Base-by-base conservation (phyloP, 2,329 filamentous ascomycete species). In the Penicillium corylophilum region DNA sequence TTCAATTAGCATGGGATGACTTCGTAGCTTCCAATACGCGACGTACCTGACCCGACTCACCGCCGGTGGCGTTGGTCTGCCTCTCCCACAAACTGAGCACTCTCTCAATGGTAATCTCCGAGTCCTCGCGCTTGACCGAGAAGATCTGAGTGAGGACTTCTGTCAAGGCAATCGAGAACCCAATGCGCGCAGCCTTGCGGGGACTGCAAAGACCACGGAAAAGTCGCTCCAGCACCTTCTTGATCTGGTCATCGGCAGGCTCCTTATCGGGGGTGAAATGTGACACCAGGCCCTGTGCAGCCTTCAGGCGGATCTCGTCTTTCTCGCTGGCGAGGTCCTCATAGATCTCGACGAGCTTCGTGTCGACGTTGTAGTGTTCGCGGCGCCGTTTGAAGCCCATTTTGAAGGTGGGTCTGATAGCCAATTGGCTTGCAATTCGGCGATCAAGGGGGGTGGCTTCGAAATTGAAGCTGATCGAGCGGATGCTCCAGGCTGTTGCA, bases 131-230 rank as follows among this genome's bases (percentile, higher is more conserved):
- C 45, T 67, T 35, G 3, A 59, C 47, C 1, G 64, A 82, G 64
- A 88, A 88, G 5, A 92, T 73, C 64, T 93, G 84, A 4, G 82
- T 79, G 40, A 96, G 69, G 8, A 95, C 76, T 71, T 96, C 92
- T 0, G 91, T 88, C 60, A 97, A 76, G 0, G 93, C 93, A 49
- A 96, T 80, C 48, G 90, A 95, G 70, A 95, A 96, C 3, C 94
- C 94, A 45, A 94, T 76, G 23, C 94, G 82, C 16, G 93, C 90
- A 12, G 89, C 90, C 74, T 96, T 96, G 51, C 90, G 86, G 48
- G 90, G 87, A 69, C 91, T 96, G 55, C 92, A 91, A 16, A 97
- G 83, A 36, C 94, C 94, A 48, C 89, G 85, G 69, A 96, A 90
- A 33, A 99, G 78, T 23, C 88, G 81, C 66, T 82, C 82, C 57